These are phyloP conservation scores for Camellia japonica DNA, from an alignment of 148 eudicot species.

Conservation along the genomic window DNA sequence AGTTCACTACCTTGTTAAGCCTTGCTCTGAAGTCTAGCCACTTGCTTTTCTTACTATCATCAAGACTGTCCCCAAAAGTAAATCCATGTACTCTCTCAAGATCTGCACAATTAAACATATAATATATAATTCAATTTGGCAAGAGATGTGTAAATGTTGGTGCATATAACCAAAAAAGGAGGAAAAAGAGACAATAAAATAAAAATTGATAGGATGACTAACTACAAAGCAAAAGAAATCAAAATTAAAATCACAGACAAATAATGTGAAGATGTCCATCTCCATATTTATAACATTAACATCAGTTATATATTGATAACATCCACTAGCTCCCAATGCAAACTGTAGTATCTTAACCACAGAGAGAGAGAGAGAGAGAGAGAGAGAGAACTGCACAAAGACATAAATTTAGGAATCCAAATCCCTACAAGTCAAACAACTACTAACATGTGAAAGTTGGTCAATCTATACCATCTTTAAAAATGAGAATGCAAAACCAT, in stretches of 20 bases:
- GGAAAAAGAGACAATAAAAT: background rate
- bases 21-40: slow-evolving; percentile 76
- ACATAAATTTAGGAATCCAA: background rate
- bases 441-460: background rate
- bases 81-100: slow-evolving; percentile 93
- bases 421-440: background rate
- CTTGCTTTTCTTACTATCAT: slow-evolving; percentile 57
- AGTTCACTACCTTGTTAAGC: slow-evolving; percentile 54
- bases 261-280: background rate
- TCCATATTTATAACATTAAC: background rate
- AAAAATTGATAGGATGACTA: background rate
- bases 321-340: background rate
- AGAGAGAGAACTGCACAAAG: background rate
- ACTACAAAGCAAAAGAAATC: background rate
- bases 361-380: too few species aligned
- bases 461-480: too few species aligned
- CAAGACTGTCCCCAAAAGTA: slow-evolving; percentile 91
- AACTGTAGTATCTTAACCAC: background rate
- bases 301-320: background rate
- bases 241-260: background rate
- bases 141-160: background rate
- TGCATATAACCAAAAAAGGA: background rate
- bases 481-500: background rate
- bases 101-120: slow-evolving; percentile 42
- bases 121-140: background rate